Base-by-base conservation (phyloP, 1,284 basidiomycete species). In the Marasmius oreades region DNA sequence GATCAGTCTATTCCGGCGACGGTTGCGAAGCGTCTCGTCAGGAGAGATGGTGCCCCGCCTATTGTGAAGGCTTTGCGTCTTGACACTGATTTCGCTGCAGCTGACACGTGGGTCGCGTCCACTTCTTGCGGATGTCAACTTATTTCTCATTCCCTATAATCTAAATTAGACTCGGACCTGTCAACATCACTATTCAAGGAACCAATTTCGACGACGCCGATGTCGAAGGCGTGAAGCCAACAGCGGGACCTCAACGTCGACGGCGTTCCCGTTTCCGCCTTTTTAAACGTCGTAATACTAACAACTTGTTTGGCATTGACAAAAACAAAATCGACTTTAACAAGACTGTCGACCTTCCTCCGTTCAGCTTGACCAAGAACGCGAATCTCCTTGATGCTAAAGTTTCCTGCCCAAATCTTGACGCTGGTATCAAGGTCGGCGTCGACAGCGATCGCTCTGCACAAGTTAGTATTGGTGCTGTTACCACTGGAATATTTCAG, bases 401-500 rank as follows among this genome's bases (percentile, higher is more conserved):
- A 14, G 59, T 81, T 47, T 57, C 65, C 16, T 83, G 79, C 65
- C 69, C 73, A 1, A 66, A 68, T 26, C 59, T 60, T 22, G 61
- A 61, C 5, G 77, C 70, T 0, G 62, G 67, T 14, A 60, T 76
- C 16, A 72, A 73, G 12, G 70, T 78, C 10, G 71, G 75, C 56
- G 71, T 78, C 0, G 64, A 73, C 24, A 73, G 73, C 5, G 72
- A 76, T 43, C 73, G 66, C 4, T 52, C 68, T 51, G 73, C 71
- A 0, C 59, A 65, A 2, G 66, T 75, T 14, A 65, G 66, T 23
- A 65, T 80, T 43, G 79, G 79, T 11, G 64, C 78, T 22, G 72
- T 68, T 3, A 75, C 72, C 0, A 67, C 65, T 3, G 80, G 80
- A 2, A 74, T 81, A 23, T 50, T 80, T 3, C 78, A n/a, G n/a